A percentile compares a stretch with the other conserved stretches of the same genome.
These are phyloP conservation scores for Blastobotrys capitulatus DNA, from an alignment of 1,139 yeast genomes.

Conservation along the genomic window DNA sequence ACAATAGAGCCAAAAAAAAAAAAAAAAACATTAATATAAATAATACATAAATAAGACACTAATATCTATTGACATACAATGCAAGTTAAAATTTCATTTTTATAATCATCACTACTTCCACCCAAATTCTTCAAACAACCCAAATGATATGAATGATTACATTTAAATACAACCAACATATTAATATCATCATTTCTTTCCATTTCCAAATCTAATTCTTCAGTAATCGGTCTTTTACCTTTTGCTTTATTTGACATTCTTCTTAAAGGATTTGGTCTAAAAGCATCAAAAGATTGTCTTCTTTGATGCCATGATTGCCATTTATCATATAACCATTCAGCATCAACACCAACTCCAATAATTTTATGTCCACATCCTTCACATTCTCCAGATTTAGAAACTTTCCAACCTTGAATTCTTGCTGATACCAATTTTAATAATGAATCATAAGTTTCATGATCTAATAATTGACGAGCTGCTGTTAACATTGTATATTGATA, in stretches of 20 bases:
- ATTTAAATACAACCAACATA: constrained; percentile 43
- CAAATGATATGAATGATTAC: constrained; percentile 65
- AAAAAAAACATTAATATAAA: not conserved
- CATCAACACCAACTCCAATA: constrained; percentile 55
- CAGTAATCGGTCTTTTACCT: constrained; percentile 16
- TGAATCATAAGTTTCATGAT: constrained; percentile 47
- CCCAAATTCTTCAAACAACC: constrained; percentile 51
- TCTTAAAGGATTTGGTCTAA: not conserved
- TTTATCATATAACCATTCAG: constrained; percentile 30
- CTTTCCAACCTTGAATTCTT: constrained; percentile 56
- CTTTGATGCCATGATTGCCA: constrained; percentile 29
- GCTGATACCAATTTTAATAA: constrained; percentile 39
- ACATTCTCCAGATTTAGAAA: constrained; percentile 48
- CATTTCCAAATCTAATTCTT: constrained; percentile 18
- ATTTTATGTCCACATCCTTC: constrained; percentile 64
- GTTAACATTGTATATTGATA: constrained; percentile 55
- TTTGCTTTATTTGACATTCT: constrained; percentile 7
- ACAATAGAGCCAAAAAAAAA: no score
- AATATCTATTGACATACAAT: constrained; percentile 20
- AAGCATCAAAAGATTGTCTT: not conserved
- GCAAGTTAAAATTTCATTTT: constrained; percentile 11
- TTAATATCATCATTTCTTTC: constrained; percentile 9
- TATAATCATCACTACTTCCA: constrained; percentile 3
- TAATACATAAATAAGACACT: constrained; percentile 7
- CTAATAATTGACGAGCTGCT: constrained; percentile 50